phyloP scores from a whole-genome alignment of 208 protist species.

The Angomonas ambiguus region DNA sequence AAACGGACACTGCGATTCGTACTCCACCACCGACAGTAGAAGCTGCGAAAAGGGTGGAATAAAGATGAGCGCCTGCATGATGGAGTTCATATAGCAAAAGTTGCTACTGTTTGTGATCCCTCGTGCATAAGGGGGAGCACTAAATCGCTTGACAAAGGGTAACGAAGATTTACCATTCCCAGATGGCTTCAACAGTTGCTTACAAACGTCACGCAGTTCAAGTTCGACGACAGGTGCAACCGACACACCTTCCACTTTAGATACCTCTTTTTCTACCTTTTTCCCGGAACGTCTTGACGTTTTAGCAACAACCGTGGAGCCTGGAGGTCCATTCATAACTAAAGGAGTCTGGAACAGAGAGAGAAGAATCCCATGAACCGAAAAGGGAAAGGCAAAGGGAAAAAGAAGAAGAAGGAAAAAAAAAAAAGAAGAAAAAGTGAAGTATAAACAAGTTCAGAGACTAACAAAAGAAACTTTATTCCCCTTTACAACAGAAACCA shows the following conservation, averaged over 20 bases:
- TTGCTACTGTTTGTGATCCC: constrained; percentile 77
- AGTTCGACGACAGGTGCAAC: neutral
- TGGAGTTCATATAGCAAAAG: constrained; percentile 84
- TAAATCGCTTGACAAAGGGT: constrained; percentile 32
- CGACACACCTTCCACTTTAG: neutral
- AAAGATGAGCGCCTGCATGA: constrained; percentile 63
- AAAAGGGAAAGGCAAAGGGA: neutral
- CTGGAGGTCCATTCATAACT: constrained; percentile 26
- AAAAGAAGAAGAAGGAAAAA: constrained; percentile 13
- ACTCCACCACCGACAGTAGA: constrained; percentile 29
- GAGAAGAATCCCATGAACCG: neutral
- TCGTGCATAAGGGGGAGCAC: constrained; percentile 32
- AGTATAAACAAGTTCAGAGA: neutral
- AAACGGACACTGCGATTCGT: constrained; percentile 32
- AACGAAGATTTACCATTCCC: neutral
- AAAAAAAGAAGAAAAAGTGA: neutral
- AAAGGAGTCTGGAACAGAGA: neutral
- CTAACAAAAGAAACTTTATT: neutral
- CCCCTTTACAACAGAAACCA: neutral
- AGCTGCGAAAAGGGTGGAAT: constrained; percentile 70
- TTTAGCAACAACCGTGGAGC: constrained; percentile 15
- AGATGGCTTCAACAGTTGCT: neutral
- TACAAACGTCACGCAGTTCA: neutral
- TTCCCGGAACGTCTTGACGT: neutral
- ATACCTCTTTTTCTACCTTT: neutral